A percentile compares a stretch with the other conserved stretches of the same genome.
phyloP scores from a whole-genome alignment of 192 early-diverging fungal genomes.

The Umbelopsis ramanniana region DNA sequence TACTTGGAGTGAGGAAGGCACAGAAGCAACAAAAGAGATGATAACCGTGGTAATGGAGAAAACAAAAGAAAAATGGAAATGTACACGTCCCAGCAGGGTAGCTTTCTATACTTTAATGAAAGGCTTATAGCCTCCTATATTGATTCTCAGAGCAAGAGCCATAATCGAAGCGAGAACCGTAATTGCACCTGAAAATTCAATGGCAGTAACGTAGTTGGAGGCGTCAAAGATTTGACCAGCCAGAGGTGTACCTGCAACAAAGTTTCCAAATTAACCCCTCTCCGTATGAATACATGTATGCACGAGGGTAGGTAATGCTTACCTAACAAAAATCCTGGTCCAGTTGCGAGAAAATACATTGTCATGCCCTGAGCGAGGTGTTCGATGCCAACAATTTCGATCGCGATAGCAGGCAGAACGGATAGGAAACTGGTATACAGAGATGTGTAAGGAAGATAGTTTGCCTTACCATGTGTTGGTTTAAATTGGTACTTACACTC shows the following conservation, averaged over 20 bases:
- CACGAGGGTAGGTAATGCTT: background rate
- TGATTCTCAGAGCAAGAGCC: background rate
- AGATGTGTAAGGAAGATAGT: background rate
- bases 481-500: slow-evolving; percentile 23
- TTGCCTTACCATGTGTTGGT: background rate
- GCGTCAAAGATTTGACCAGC: slow-evolving; percentile 35
- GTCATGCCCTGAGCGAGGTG: slow-evolving; percentile 47
- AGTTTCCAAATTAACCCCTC: slow-evolving; percentile 32
- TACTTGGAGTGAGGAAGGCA: too few relatives aligned
- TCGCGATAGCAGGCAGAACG: slow-evolving; percentile 52
- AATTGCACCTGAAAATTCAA: background rate
- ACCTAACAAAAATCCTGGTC: slow-evolving; percentile 39
- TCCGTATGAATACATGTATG: slow-evolving; percentile 4
- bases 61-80: too few relatives aligned
- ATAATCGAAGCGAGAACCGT: background rate
- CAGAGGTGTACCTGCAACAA: slow-evolving; percentile 45
- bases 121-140: background rate
- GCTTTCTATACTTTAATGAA: background rate
- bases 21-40: too few relatives aligned
- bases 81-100: too few relatives aligned
- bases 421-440: slow-evolving; percentile 38
- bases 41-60: too few relatives aligned
- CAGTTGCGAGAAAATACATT: slow-evolving; percentile 46
- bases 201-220: background rate
- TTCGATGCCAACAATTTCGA: slow-evolving; percentile 56